Conservation (phyloP, 129 eudicot species). For the Centrapalus pauciflorus region DNA sequence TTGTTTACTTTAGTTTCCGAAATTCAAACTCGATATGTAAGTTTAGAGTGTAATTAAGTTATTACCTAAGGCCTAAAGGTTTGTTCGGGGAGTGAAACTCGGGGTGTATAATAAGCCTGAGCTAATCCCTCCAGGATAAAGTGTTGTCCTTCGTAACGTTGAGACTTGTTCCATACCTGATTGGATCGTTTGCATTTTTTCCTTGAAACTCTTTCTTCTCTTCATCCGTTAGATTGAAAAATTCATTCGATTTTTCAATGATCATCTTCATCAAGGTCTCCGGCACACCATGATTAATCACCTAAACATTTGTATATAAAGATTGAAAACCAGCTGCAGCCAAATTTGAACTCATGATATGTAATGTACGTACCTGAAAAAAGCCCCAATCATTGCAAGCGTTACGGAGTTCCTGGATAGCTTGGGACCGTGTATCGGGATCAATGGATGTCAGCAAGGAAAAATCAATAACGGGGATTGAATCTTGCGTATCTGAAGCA, state of each 20-base stretch:
- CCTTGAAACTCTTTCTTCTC: constrained; percentile 50
- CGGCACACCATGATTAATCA: constrained; percentile 65
- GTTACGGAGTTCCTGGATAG: constrained; percentile 36
- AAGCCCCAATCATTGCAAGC: constrained; percentile 78
- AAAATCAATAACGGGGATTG: constrained; percentile 56
- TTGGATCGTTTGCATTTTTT: constrained; percentile 40
- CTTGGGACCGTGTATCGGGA: constrained; percentile 45
- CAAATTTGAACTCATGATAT: background rate
- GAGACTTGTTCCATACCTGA: constrained; percentile 57
- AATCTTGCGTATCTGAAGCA: constrained; percentile 28
- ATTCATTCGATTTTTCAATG: constrained; percentile 29
- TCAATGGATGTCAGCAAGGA: constrained; percentile 33
- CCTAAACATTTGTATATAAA: constrained; percentile 24
- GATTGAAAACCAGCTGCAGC: background rate
- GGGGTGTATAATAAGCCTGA: constrained; percentile 53
- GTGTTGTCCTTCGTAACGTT: constrained; percentile 36
- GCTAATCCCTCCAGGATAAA: constrained; percentile 66
- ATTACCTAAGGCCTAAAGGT: constrained; percentile 53
- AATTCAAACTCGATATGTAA: background rate
- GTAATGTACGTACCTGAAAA: constrained; percentile 42
- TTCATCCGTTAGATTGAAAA: constrained; percentile 46
- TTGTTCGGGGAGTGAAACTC: constrained; percentile 59
- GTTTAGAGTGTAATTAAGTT: too few species aligned
- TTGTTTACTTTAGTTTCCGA: background rate
- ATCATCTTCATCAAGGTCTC: constrained; percentile 38